Evolutionary conservation across 352 stramenopile genomes (phyloP).

Genomic region (Phytophthora citricola): DNA sequence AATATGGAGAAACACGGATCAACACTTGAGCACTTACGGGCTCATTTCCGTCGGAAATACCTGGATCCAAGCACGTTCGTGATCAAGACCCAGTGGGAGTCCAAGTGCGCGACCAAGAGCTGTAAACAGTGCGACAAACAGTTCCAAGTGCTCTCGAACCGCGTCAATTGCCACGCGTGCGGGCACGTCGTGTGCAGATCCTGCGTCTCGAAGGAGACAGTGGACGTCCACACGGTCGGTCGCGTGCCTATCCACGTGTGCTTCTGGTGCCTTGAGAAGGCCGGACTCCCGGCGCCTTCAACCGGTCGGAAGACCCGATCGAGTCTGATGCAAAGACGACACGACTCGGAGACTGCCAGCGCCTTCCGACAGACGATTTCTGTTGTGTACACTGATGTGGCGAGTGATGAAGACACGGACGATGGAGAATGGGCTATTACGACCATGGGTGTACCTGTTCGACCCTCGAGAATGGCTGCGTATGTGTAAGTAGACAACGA

Average conservation of each 20-base stretch:
- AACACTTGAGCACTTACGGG: conserved; percentile 42
- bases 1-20: conserved; percentile 51
- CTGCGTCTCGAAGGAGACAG: conserved; percentile 42
- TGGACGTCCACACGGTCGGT: conserved; percentile 39
- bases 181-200: conserved; percentile 42
- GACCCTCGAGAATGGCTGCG: conserved; percentile 12
- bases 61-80: conserved; percentile 55
- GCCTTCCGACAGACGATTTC: conserved; percentile 24
- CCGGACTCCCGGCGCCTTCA: conserved; percentile 26
- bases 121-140: conserved; percentile 42
- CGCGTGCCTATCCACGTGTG: conserved; percentile 40
- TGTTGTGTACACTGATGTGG: conserved; percentile 24
- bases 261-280: conserved; percentile 35
- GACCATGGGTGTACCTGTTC: conserved; percentile 30
- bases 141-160: conserved; percentile 47
- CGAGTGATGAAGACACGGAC: conserved; percentile 24
- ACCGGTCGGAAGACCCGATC: conserved; percentile 13
- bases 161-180: conserved; percentile 48
- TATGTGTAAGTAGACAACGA: conserved; percentile 20
- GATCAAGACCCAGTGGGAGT: conserved; percentile 44
- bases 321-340: conserved; percentile 17
- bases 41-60: conserved; percentile 48
- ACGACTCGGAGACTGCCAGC: conserved; percentile 27
- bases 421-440: conserved; percentile 41
- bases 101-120: conserved; percentile 26